Evolutionary conservation across 768 basidiomycete species (phyloP).

Genomic region (Suillus tomentosus): DNA sequence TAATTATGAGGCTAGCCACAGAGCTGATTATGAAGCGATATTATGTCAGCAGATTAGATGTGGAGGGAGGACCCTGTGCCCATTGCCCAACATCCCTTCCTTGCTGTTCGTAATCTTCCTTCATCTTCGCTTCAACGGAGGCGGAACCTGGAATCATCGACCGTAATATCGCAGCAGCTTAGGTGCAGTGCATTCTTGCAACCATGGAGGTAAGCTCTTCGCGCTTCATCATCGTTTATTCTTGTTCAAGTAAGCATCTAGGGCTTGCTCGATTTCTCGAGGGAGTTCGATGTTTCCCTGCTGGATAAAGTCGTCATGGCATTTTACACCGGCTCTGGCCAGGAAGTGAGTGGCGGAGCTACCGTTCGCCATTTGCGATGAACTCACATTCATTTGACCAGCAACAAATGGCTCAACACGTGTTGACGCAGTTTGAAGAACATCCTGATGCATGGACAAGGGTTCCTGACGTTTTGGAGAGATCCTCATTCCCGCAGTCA

Average conservation of each 20-base stretch:
- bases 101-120: constrained; percentile 16
- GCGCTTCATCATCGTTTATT: constrained; percentile 7
- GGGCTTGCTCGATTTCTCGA: constrained; percentile 91
- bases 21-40: constrained; percentile 21
- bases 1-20: not conserved
- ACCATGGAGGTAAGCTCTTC: constrained; percentile 40
- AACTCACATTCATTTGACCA: constrained; percentile 34
- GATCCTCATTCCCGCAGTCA: constrained; percentile 79
- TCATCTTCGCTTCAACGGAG: constrained; percentile 15
- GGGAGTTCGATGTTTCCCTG: constrained; percentile 89
- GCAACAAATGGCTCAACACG: constrained; percentile 95
- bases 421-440: constrained; percentile 95
- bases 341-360: constrained; percentile 58
- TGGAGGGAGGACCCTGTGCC: constrained; percentile 31
- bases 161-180: constrained; percentile 13
- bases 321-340: constrained; percentile 83
- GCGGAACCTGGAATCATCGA: constrained; percentile 13
- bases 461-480: constrained; percentile 91
- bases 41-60: constrained; percentile 40
- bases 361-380: constrained; percentile 3
- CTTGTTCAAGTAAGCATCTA: constrained; percentile 32
- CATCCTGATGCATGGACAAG: constrained; percentile 96
- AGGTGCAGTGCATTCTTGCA: constrained; percentile 15
- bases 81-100: constrained; percentile 28
- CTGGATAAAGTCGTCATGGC: constrained; percentile 94